A percentile compares a stretch with the other conserved stretches of the same genome.
phyloP scores from a whole-genome alignment of 371 early-diverging fungal genomes.

The Mortierella sp. region DNA sequence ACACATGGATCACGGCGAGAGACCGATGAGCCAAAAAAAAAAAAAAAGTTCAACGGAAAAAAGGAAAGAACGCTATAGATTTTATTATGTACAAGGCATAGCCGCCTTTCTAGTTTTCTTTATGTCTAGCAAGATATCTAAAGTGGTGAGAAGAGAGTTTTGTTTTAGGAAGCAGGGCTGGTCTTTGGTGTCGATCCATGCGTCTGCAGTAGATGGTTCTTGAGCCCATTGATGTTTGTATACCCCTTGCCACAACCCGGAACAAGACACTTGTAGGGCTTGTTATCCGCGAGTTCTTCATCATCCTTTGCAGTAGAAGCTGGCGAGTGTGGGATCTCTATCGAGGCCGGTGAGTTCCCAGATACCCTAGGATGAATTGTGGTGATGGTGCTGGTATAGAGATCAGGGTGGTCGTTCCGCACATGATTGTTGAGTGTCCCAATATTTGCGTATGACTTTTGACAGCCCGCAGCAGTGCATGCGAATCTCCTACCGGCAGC shows the following conservation, averaged over 20 bases:
- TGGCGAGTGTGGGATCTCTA: constrained; percentile 9
- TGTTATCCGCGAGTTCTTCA: constrained; percentile 2
- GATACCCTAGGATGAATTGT: not conserved
- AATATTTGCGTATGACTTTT: constrained; percentile 27
- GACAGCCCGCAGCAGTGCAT: constrained; percentile 19
- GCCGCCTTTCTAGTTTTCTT: no score
- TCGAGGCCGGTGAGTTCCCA: not conserved
- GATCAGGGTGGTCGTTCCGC: constrained; percentile 34
- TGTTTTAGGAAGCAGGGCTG: constrained; percentile 13
- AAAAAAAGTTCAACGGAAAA: no score
- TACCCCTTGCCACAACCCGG: constrained; percentile 50
- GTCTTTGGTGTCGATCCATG: constrained; percentile 47
- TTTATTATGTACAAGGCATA: no score
- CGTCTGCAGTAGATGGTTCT: constrained; percentile 38
- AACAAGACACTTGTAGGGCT: constrained; percentile 39
- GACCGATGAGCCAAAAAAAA: no score
- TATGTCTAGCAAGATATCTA: no score
- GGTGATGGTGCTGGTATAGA: constrained; percentile 1
- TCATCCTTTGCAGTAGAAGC: constrained; percentile 7
- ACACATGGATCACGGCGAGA: no score
- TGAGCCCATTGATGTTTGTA: constrained; percentile 42
- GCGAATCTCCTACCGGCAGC: constrained; percentile 24
- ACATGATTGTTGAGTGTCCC: constrained; percentile 31
- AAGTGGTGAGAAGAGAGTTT: no score
- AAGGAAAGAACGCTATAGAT: no score